Conservation (phyloP, 2,329 filamentous ascomycete species). For the Botrytis squamosa region DNA sequence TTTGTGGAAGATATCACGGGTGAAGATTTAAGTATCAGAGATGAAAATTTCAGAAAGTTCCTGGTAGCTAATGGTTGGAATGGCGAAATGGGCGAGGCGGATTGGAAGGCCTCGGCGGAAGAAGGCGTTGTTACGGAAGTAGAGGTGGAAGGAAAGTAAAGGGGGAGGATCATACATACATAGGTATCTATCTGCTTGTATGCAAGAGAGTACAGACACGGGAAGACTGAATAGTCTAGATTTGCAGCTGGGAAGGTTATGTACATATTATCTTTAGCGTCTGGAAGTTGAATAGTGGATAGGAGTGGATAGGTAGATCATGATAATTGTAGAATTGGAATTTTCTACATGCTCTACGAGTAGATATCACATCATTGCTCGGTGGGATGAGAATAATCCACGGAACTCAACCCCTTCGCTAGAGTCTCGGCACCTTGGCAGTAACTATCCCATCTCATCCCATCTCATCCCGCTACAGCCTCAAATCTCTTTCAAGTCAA, state of each 20-base stretch:
- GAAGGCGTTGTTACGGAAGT: constrained; percentile 18
- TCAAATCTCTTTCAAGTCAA: background rate
- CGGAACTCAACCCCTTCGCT: background rate
- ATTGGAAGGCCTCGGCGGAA: constrained; percentile 40
- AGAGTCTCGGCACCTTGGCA: background rate
- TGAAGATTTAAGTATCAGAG: constrained; percentile 45
- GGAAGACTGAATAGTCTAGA: background rate
- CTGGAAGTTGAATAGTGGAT: background rate
- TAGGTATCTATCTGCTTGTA: background rate
- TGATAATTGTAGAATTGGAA: background rate
- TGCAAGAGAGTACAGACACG: background rate
- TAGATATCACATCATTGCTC: background rate
- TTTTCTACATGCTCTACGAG: background rate
- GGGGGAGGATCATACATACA: no score
- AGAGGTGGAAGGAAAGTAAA: background rate
- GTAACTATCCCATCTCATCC: background rate
- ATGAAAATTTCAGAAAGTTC: constrained; percentile 47
- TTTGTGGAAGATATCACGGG: constrained; percentile 48
- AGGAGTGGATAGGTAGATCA: background rate
- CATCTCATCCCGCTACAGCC: background rate
- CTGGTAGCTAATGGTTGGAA: constrained; percentile 48
- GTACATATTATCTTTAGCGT: background rate
- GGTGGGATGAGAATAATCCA: background rate
- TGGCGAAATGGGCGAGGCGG: constrained; percentile 47
- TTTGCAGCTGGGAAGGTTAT: background rate